Evolutionary conservation across 371 early-diverging fungal genomes (phyloP), one percentile per base, ranked within the genome.

Genomic region (Ecytonucleospora hepatopenaei): DNA sequence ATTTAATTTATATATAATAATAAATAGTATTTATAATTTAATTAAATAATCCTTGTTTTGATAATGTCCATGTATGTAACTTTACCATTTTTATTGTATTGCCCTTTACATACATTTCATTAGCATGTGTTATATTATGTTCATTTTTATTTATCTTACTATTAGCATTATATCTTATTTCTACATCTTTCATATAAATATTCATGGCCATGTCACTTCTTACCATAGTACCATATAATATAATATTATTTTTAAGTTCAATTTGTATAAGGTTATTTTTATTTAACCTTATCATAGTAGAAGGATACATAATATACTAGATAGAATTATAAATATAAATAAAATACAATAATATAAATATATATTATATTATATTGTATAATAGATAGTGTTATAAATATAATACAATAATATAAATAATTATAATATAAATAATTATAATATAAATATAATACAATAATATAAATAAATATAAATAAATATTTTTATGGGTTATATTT

Each of bases 251-350:
- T 59, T 76, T 78, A 33, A 81, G 56, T 58, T 77, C 77, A 5
- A 81, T 31, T n/a, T 56, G 40, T 5, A 81, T 62, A 48, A 34
- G 60, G 49, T 70, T 69, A 16, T 72, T 71, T 67, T 60, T 75
- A 23, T 75, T 74, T 59, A 81, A 60, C 63, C 79, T 57, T 53
- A 81, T 67, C 12, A 81, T 71, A 5, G 81, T 81, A 27, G 76
- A 65, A 23, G 81, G 81, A 70, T 81, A 81, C 81, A 81, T 81
- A 30, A 55, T n/a, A n/a, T n/a, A n/a, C n/a, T n/a, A n/a, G n/a
- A n/a, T n/a, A n/a, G n/a, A n/a, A n/a, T n/a, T n/a, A n/a, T n/a
- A 32, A 35, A 35, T n/a, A n/a, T n/a, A n/a, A n/a, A n/a, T n/a
- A n/a, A n/a, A n/a, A n/a, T n/a, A n/a, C n/a, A n/a, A n/a, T n/a